phyloP scores from a whole-genome alignment of 2,329 filamentous ascomycete species.

The Podosphaera aphanis region DNA sequence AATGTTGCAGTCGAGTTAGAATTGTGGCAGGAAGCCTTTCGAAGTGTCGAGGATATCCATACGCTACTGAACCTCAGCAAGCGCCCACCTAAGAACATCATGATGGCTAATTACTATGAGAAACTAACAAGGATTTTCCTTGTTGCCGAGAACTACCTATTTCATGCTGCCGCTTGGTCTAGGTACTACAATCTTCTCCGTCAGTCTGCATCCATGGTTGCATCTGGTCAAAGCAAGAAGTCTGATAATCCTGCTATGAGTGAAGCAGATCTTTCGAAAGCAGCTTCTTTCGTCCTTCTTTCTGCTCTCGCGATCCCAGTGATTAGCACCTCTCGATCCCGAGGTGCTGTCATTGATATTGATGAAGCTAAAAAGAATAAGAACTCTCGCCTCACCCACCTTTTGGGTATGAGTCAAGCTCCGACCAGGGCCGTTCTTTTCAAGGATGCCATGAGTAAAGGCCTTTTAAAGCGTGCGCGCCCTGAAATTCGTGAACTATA shows the following conservation, averaged over 20 bases:
- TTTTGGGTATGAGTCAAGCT: constrained; percentile 75
- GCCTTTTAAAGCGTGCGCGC: constrained; percentile 71
- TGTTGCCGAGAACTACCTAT: constrained; percentile 96
- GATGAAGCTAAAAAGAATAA: constrained; percentile 97
- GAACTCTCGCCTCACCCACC: constrained; percentile 88
- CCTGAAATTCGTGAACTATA: constrained; percentile 93
- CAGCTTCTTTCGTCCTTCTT: constrained; percentile 83
- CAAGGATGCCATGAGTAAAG: constrained; percentile 88
- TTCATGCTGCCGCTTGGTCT: constrained; percentile 94
- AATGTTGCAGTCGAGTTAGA: constrained; percentile 96
- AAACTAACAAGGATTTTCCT: constrained; percentile 97
- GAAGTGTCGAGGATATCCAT: constrained; percentile 96
- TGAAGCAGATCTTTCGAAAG: constrained; percentile 78
- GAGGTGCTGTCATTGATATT: constrained; percentile 85
- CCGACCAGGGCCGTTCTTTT: constrained; percentile 79
- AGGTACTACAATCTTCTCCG: constrained; percentile 92
- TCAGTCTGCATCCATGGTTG: constrained; percentile 64
- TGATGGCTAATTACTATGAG: constrained; percentile 99
- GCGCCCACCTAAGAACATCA: constrained; percentile 90
- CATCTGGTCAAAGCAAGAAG: constrained; percentile 71
- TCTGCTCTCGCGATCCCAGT: constrained; percentile 95
- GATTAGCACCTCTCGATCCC: constrained; percentile 92
- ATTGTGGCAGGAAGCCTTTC: constrained; percentile 98
- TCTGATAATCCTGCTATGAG: constrained; percentile 77
- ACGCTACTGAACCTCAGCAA: constrained; percentile 94